Evolutionary conservation across 2,329 filamentous ascomycete species (phyloP).

Genomic region (Colletotrichum lini): DNA sequence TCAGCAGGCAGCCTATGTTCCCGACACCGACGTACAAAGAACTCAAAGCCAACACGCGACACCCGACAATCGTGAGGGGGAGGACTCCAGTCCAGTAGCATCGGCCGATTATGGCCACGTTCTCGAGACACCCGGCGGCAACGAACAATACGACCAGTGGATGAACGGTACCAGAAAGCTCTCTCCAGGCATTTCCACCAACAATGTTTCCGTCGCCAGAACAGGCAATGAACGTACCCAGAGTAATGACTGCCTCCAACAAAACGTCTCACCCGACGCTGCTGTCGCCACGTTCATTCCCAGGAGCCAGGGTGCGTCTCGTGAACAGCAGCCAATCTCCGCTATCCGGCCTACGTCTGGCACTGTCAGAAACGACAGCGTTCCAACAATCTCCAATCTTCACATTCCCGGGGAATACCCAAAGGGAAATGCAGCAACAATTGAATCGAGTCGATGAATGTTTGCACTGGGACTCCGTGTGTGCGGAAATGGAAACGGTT

Average conservation of each 20-base stretch:
- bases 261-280: background rate
- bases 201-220: background rate
- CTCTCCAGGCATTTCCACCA: background rate
- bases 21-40: slow-evolving; percentile 20
- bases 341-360: slow-evolving; percentile 47
- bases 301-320: slow-evolving; percentile 9
- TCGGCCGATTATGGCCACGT: background rate
- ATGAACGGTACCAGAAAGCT: slow-evolving; percentile 26
- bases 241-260: background rate
- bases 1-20: slow-evolving; percentile 20
- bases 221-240: background rate
- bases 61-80: background rate
- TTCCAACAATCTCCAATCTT: slow-evolving; percentile 73
- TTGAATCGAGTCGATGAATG: slow-evolving; percentile 16
- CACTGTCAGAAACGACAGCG: slow-evolving; percentile 57
- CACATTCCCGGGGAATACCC: slow-evolving; percentile 80
- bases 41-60: slow-evolving; percentile 21
- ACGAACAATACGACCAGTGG: slow-evolving; percentile 39
- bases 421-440: slow-evolving; percentile 45
- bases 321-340: slow-evolving; percentile 21
- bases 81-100: slow-evolving; percentile 1
- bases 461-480: background rate
- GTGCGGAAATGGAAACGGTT: background rate
- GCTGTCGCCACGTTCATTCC: background rate
- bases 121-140: slow-evolving; percentile 38